Conservation (phyloP, 192 early-diverging fungal genomes). For the Backusella macrospora region DNA sequence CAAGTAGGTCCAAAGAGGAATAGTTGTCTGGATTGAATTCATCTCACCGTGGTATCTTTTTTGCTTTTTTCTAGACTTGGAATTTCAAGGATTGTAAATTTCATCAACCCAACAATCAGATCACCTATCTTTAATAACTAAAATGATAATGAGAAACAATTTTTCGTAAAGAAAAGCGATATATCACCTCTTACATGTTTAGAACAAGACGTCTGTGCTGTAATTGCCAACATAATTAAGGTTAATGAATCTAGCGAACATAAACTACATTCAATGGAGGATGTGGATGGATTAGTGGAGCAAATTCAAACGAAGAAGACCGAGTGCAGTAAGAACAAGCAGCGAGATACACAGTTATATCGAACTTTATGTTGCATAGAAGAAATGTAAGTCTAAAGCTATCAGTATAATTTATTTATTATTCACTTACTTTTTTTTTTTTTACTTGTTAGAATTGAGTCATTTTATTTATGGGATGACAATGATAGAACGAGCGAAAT, state of each 20-base stretch:
- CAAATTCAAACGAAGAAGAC: constrained; percentile 16
- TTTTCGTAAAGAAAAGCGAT: constrained; percentile 6
- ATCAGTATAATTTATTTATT: constrained; percentile 16
- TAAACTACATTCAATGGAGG: constrained; percentile 13
- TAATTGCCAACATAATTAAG: constrained; percentile 2
- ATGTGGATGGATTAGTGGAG: neutral
- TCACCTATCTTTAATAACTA: constrained; percentile 1
- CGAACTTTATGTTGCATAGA: constrained; percentile 11
- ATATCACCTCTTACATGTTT: neutral
- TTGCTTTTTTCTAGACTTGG: constrained; percentile 11
- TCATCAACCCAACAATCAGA: constrained; percentile 11
- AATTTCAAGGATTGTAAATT: constrained; percentile 11
- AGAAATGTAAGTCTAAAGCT: constrained; percentile 12
- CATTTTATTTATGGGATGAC: constrained; percentile 15
- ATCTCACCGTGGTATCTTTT: too few species aligned
- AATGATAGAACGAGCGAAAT: constrained; percentile 13
- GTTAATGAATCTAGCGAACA: constrained; percentile 8
- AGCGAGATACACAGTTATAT: constrained; percentile 9
- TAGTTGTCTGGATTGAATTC: too few species aligned
- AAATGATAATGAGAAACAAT: constrained; percentile 4
- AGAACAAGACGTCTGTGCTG: constrained; percentile 6
- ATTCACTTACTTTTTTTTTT: constrained; percentile 8
- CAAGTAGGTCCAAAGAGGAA: neutral
- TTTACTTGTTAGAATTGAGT: constrained; percentile 11
- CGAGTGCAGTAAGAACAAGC: constrained; percentile 13